phyloP scores from a whole-genome alignment of 768 basidiomycete genomes.

The Pisolithus tinctorius region DNA sequence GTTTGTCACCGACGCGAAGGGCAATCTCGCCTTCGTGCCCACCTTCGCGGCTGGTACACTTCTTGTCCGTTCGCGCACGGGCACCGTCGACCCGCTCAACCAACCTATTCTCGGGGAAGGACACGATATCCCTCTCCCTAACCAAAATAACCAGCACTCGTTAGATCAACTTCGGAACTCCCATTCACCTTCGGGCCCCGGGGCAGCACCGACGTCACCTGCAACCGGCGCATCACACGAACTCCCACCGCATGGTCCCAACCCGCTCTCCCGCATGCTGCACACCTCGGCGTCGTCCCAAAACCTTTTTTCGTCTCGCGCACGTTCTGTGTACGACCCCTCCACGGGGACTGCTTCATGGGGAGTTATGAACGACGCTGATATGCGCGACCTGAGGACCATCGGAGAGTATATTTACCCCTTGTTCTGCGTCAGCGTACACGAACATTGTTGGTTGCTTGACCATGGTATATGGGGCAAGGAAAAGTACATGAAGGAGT shows the following conservation, averaged over 20 bases:
- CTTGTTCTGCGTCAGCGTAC: constrained; percentile 68
- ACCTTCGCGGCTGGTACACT: constrained; percentile 89
- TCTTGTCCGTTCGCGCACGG: constrained; percentile 57
- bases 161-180: neutral
- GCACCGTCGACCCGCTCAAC: constrained; percentile 23
- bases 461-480: constrained; percentile 90
- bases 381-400: constrained; percentile 18
- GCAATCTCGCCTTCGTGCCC: constrained; percentile 65
- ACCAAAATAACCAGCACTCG: constrained; percentile 3
- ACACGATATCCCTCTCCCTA: constrained; percentile 6
- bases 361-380: constrained; percentile 4
- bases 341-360: neutral
- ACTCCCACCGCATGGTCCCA: constrained; percentile 23
- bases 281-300: constrained; percentile 15
- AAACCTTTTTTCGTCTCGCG: constrained; percentile 12
- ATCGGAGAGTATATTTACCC: constrained; percentile 62
- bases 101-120: constrained; percentile 26
- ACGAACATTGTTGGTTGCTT: constrained; percentile 86
- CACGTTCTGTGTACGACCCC: constrained; percentile 26
- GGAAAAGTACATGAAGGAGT: constrained; percentile 75
- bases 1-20: constrained; percentile 68
- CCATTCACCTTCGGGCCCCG: constrained; percentile 16
- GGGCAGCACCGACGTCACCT: constrained; percentile 33
- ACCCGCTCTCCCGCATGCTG: constrained; percentile 24
- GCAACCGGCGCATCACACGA: constrained; percentile 34